Conservation (phyloP, 495 filamentous ascomycete genomes). For the Neurospora tetraspora region DNA sequence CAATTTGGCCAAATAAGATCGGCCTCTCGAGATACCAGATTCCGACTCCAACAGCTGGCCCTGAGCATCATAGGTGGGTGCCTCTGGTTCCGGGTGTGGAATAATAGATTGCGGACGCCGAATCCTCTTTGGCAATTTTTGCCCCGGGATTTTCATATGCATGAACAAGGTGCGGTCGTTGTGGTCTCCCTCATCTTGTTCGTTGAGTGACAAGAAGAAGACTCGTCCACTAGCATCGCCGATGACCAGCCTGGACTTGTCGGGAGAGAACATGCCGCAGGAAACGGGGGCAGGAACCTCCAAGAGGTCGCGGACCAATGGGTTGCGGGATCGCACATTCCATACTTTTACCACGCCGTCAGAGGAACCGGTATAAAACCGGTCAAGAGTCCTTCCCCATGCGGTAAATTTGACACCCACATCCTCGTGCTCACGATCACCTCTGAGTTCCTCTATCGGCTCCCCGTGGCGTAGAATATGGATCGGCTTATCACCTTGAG, state of each 20-base stretch:
- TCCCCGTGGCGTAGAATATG: conserved; percentile 60
- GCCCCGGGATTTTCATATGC: conserved; percentile 13
- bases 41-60: conserved; percentile 6
- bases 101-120: conserved; percentile 32
- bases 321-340: conserved; percentile 52
- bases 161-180: conserved; percentile 7
- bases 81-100: conserved; percentile 32
- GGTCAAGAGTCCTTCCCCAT: conserved; percentile 61
- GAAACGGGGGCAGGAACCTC: conserved; percentile 44
- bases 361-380: conserved; percentile 82
- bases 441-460: conserved; percentile 52
- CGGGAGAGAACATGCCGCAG: conserved; percentile 61
- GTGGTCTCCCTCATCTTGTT: conserved; percentile 17
- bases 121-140: conserved; percentile 9
- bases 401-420: conserved; percentile 71
- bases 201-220: conserved; percentile 50
- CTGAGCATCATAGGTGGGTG: conserved; percentile 19
- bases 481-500: conserved; percentile 44
- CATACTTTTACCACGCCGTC: conserved; percentile 83
- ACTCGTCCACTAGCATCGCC: conserved; percentile 69
- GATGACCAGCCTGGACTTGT: conserved; percentile 59
- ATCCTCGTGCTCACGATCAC: conserved; percentile 57
- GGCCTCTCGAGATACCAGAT: conserved; percentile 12
- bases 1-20: conserved; percentile 16
- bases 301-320: conserved; percentile 53